Percentiles rank a stretch among this genome's conserved stretches.
phyloP scores from a whole-genome alignment of 371 early-diverging fungal species.

The Mucor irregularis region DNA sequence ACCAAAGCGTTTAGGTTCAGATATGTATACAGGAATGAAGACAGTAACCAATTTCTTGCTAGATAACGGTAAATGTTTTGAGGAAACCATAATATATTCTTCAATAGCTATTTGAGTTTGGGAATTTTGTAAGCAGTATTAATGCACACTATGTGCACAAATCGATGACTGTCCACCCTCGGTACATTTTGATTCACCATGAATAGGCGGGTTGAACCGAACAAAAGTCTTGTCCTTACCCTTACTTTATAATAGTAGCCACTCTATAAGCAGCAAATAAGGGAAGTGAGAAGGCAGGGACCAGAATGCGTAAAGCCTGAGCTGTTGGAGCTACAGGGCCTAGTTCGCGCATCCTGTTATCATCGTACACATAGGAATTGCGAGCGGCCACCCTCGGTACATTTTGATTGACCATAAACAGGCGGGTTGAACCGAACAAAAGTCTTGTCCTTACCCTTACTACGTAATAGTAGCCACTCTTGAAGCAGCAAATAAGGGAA shows the following conservation, averaged over 20 bases:
- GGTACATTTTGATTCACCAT: conserved; percentile 2
- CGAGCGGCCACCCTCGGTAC: conserved; percentile 1
- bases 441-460: conserved; percentile 5
- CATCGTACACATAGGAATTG: no score
- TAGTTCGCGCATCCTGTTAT: no score
- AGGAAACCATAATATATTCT: no score
- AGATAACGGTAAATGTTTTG: no score
- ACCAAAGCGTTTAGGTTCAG: no score
- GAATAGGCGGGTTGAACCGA: conserved; percentile 4
- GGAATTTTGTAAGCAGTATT: neutral
- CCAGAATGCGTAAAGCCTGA: neutral
- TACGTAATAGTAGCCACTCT: neutral
- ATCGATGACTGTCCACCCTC: conserved; percentile 1
- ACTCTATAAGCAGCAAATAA: neutral
- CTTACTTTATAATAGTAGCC: conserved; percentile 1
- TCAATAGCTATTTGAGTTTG: no score
- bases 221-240: conserved; percentile 4
- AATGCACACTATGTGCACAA: neutral
- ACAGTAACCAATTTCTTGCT: no score
- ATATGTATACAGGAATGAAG: no score
- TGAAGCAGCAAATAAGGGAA: neutral
- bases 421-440: conserved; percentile 4
- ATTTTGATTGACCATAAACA: conserved; percentile 2
- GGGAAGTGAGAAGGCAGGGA: conserved; percentile 1
- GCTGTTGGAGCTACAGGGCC: no score